Base-by-base conservation (phyloP, 805 yeast species). In the Teunomyces stri region DNA sequence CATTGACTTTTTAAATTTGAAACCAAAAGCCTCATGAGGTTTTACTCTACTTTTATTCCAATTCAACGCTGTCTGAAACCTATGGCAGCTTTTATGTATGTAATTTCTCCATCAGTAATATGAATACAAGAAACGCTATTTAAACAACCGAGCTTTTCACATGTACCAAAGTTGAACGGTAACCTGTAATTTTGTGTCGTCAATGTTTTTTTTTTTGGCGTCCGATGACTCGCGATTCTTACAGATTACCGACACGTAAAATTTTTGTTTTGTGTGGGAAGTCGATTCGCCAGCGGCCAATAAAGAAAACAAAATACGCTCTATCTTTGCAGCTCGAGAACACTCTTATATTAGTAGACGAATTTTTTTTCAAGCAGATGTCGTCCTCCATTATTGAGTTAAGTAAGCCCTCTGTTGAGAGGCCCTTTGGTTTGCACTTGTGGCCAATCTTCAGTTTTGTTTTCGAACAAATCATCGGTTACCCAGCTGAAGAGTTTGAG, bases 1-100 rank as follows among this genome's bases (percentile, higher is more conserved):
- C 31, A 74, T 92, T 50, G 97, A 91, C 66, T 92, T 92, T 68
- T 90, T 96, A 91, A 72, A 71, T 51, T 64, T 73, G 55, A 72
- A 72, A 52, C 76, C 75, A n/a, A 70, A 57, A 21, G 13, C 43
- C 25, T 28, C 15, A 2, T 28, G 34, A 27, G 43, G 31, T 10
- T 9, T 11, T 21, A 25, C n/a, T 11, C 15, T 31, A 31, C 16
- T 15, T 13, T 31, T 31, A 13, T 13, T 31, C 34, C 11, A 31
- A 13, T 31, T 13, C 18, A 13, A 15, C 2, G 18, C 34, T 7
- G 34, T 31, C 10, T 31, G 25, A 21, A 21, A 13, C 18, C 4
- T 15, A 9, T 10, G 16, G 10, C 16, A 31, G 18, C 34, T 7
- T 31, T 7, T 13, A 31, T 31, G 34, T 31, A 31, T 31, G 34